Evolutionary conservation across 345 rosid species (phyloP).

Genomic region (Leavenworthia alabamica): DNA sequence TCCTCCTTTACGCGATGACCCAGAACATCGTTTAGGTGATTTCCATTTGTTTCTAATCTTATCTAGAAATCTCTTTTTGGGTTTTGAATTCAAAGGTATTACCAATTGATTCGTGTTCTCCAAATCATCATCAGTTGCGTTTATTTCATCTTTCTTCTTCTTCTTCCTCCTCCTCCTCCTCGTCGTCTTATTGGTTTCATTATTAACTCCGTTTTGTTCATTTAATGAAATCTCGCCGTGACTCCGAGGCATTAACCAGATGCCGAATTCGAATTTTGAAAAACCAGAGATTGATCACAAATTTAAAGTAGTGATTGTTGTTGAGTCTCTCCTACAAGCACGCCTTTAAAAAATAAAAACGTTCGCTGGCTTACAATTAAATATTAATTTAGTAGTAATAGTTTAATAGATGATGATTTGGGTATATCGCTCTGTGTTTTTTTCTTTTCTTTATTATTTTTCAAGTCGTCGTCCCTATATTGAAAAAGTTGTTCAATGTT

Average conservation of each 20-base stretch:
- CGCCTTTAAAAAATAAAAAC: slow-evolving; percentile 13
- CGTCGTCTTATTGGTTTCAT: slow-evolving; percentile 1
- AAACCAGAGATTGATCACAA: not conserved
- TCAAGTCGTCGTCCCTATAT: too few relatives aligned
- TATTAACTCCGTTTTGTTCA: slow-evolving; percentile 20
- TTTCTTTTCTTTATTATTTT: too few relatives aligned
- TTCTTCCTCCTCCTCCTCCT: not conserved
- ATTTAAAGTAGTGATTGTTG: too few relatives aligned
- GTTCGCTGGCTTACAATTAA: too few relatives aligned
- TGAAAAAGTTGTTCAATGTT: too few relatives aligned
- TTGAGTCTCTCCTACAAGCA: not conserved
- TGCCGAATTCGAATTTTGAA: not conserved
- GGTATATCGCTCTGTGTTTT: too few relatives aligned
- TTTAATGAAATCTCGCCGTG: slow-evolving; percentile 19
- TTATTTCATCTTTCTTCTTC: slow-evolving; percentile 6
- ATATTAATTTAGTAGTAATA: too few relatives aligned
- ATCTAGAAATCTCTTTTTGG: slow-evolving; percentile 15
- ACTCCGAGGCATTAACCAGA: slow-evolving; percentile 32
- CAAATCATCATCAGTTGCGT: not conserved
- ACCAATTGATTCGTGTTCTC: slow-evolving; percentile 1
- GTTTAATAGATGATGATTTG: too few relatives aligned
- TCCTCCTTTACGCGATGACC: slow-evolving; percentile 26
- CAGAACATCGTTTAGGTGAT: slow-evolving; percentile 28
- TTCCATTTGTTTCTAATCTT: slow-evolving; percentile 21
- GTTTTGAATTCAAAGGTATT: slow-evolving; percentile 5